Evolutionary conservation across 257 asterid genomes (phyloP).

Genomic region (Handroanthus guayacan): DNA sequence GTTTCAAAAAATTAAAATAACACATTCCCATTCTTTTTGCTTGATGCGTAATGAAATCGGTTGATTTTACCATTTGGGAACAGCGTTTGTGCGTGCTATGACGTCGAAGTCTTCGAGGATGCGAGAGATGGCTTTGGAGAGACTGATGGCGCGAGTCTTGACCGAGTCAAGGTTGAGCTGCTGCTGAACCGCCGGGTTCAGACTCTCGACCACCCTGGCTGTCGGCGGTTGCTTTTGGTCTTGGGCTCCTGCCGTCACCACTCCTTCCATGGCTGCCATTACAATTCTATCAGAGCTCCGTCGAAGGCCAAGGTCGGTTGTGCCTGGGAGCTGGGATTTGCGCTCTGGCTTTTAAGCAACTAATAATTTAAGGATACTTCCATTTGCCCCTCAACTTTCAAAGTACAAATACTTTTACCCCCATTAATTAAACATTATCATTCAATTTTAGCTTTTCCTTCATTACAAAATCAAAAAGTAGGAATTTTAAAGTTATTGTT

Average conservation of each 20-base stretch:
- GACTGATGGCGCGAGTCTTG: constrained; percentile 93
- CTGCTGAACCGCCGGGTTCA: constrained; percentile 86
- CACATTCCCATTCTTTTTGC: neutral
- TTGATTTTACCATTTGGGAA: constrained; percentile 74
- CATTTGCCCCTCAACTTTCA: neutral
- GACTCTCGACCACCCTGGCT: constrained; percentile 75
- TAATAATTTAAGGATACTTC: neutral
- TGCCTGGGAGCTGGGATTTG: neutral
- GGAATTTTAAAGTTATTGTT: no score
- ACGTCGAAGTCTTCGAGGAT: constrained; percentile 87
- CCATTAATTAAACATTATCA: no score
- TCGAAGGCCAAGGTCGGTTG: constrained; percentile 20
- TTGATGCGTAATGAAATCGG: constrained; percentile 18
- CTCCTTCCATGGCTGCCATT: constrained; percentile 69
- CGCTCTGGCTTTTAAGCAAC: neutral
- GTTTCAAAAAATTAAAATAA: neutral
- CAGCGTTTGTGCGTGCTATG: constrained; percentile 71
- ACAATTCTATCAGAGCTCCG: constrained; percentile 26
- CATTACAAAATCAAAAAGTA: no score
- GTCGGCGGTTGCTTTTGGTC: constrained; percentile 56
- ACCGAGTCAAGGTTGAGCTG: constrained; percentile 94
- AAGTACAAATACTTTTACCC: no score
- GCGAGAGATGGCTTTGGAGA: constrained; percentile 91
- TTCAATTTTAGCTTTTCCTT: no score
- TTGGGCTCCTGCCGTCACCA: constrained; percentile 47